Percentiles rank a stretch among this genome's conserved stretches.
These are phyloP conservation scores for Zea mays DNA, from an alignment of 176 grass and related monocot genomes.

Conservation along the genomic window DNA sequence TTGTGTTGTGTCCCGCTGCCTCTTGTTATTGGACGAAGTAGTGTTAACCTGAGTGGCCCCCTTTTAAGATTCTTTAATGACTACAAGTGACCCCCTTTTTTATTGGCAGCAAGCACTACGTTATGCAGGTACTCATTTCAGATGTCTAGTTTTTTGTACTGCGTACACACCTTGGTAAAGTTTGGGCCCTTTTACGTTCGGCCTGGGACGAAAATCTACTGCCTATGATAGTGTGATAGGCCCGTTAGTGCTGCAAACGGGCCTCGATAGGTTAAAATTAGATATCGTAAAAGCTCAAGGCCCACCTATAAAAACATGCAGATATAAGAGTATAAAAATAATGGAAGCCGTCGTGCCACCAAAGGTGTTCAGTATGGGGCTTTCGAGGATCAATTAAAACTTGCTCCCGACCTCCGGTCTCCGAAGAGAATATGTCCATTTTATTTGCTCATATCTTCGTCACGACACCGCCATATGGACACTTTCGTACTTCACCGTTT, in stretches of 20 bases:
- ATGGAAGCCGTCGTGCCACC: background rate
- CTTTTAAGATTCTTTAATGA: background rate
- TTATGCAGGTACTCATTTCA: constrained; percentile 3
- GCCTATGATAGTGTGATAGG: background rate
- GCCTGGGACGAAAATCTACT: background rate
- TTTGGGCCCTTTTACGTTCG: constrained; percentile 23
- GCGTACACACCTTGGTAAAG: background rate
- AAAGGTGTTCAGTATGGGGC: background rate
- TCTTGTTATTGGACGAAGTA: background rate
- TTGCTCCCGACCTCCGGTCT: background rate
- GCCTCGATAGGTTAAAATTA: background rate
- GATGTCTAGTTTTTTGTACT: constrained; percentile 2
- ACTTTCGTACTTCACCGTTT: no score
- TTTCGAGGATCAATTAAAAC: background rate
- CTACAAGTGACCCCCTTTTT: background rate
- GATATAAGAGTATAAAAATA: background rate
- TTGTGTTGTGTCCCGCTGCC: background rate
- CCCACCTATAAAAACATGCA: background rate
- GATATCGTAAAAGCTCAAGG: background rate
- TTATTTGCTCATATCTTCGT: no score
- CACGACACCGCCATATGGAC: no score
- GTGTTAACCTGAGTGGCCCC: background rate
- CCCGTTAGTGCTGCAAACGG: constrained; percentile 4
- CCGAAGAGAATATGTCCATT: background rate
- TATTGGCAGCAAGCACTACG: constrained; percentile 20